Base-by-base conservation (phyloP, 768 basidiomycete genomes). In the Lentinula aciculospora region DNA sequence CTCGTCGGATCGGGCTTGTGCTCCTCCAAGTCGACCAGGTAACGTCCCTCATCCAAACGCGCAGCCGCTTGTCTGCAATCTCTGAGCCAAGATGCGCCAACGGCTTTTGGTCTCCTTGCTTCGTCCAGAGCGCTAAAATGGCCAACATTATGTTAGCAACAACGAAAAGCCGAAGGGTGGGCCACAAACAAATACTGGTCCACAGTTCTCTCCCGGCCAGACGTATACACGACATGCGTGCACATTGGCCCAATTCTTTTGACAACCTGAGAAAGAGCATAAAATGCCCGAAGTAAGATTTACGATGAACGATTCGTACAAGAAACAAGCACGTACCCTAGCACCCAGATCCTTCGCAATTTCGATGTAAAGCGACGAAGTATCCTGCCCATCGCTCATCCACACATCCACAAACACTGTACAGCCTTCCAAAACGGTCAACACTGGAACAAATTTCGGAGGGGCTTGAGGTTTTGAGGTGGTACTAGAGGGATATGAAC, bases 11-110 rank as follows among this genome's bases (percentile, higher is more conserved):
- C 81, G 23, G 88, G 75, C 55, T 86, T 84, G 53, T 75, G 66
- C 21, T 70, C 75, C 19, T 82, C 84, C 3, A 92, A 71, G 64
- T 90, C 83, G 53, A 93, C 78, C 31, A 84, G 70, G 66, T 84
- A 89, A 44, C 72, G 77, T 3, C 73, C 68, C 66, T 92, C 92
- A 23, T 86, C 89, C 3, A 53, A 17, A 88, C 81, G 45, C 71
- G 80, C 37, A 69, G 69, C 45, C 79, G 76, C 61, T 84, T 81
- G 64, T 94, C 92, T 87, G 62, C 92, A 95, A 65, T 91, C 85
- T 2, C 94, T 89, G 4, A 95, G 88, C 93, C 93, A 94, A 17
- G 83, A 87, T 62, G 94, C 90, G 7, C 91, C 89, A 15, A 96
- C 88, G 15, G 92, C 84, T 25, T 73, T 62, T 0, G 93, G 93